Base-by-base conservation (phyloP, 495 filamentous ascomycete species). In the Peziza echinospora region DNA sequence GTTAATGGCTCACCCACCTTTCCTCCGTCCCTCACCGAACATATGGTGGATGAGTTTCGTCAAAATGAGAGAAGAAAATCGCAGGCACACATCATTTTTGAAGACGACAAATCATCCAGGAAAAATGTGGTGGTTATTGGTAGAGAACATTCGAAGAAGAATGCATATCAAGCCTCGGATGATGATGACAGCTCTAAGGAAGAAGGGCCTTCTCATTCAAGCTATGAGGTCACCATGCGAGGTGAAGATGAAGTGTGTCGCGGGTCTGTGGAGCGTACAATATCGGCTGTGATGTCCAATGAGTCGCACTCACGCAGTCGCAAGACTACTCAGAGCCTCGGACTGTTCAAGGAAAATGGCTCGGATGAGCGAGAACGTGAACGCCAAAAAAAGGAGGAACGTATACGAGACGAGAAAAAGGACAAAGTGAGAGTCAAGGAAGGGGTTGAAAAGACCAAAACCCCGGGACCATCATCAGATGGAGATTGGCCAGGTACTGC, bases 291-390 rank as follows among this genome's bases (percentile, higher is more conserved):
- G 2, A 37, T 37, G 30, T 37, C 30, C 6, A 37, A 37, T 6
- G 30, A 37, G 6, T 37, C 30, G 4, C 30, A 37, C 30, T 37
- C 57, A 24, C 51, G 89, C 50, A 93, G 85, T 62, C 76, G 89
- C 49, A 97, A 97, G 64, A 78, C 87, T 41, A 93, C 84, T 59
- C 86, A 97, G 60, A 83, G 81, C 55, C 62, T 97, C 41, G 75
- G 89, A 3, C 70, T 94, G 44, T 97, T 97, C 69, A 89, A 84
- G 60, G 84, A 93, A 56, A 89, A 85, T 49, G 78, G 72, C 19
- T 70, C 83, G 21, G 66, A 68, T 28, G 66, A 73, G 39, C 69
- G 49, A 45, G 64, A 51, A 46, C 69, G 49, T 44, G 64, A 51
- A 46, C 57, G 50, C 46, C 50, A 60, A 47, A 55, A 64, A 45